phyloP scores from a whole-genome alignment of 2,329 filamentous ascomycete species.

The Colletotrichum orchidophilum region DNA sequence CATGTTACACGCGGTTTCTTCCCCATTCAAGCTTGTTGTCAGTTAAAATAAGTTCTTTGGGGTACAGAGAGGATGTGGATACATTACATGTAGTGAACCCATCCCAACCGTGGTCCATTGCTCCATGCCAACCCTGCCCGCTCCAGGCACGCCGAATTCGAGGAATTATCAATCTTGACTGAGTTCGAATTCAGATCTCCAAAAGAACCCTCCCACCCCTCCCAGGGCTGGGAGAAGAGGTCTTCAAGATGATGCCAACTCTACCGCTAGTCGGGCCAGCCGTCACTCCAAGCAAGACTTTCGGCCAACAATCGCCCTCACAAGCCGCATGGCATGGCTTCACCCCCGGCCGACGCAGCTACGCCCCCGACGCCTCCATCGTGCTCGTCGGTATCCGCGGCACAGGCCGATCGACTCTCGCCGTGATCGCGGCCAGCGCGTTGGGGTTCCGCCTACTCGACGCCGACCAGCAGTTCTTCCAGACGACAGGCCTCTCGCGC shows the following conservation, averaged over 20 bases:
- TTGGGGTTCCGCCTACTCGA: constrained; percentile 75
- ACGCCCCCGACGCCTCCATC: constrained; percentile 68
- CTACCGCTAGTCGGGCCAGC: neutral
- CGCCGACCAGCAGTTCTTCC: constrained; percentile 73
- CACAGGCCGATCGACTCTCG: constrained; percentile 79
- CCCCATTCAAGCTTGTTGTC: neutral
- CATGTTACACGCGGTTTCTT: neutral
- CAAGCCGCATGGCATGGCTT: neutral
- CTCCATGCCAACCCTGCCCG: neutral
- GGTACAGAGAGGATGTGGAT: neutral
- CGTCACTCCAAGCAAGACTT: neutral
- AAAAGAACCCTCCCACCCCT: neutral
- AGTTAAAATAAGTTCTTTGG: neutral
- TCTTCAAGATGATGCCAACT: neutral
- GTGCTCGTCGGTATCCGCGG: constrained; percentile 78
- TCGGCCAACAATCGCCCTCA: neutral
- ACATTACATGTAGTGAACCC: neutral
- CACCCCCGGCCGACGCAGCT: neutral
- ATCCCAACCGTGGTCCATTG: neutral
- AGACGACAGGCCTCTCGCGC: constrained; percentile 68
- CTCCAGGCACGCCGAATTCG: neutral
- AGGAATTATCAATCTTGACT: neutral
- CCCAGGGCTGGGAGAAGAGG: neutral
- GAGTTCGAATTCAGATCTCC: neutral
- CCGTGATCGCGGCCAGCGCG: constrained; percentile 77